Evolutionary conservation across 1,139 yeast genomes (phyloP), one percentile per base, ranked within the genome.

Genomic region (Debaryomyces singareniensis): DNA sequence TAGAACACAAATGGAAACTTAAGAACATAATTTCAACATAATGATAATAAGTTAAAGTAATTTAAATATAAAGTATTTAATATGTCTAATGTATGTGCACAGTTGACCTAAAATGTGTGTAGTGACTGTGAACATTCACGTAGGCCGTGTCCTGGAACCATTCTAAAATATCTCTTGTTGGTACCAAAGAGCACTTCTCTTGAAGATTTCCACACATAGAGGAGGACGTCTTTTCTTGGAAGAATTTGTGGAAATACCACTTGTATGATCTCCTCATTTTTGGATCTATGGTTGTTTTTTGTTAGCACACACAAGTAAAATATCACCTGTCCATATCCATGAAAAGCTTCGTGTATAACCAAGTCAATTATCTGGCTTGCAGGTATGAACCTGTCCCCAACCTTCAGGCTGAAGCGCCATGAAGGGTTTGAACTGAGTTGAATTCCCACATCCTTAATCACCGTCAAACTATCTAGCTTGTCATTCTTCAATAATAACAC

Each of bases 291-390:
- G 36, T 44, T 53, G 29, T 50, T 58, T 50, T 60, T 65, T n/a
- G 75, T 65, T 26, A 78, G 55, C 5, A 78, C 57, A 31, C 80
- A 71, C 49, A 80, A 52, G 44, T 78, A 78, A 44, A 67, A 77
- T 1, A 78, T 60, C 5, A 78, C 84, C 45, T 72, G 75, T 11
- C 71, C 72, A 39, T 75, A 69, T 5, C 77, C 75, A 37, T 63
- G 67, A 45, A 79, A 78, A 1, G 82, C 86, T 47, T 80, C 89
- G 43, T 78, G 79, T 20, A 80, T 73, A 1, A 78, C 74, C 16
- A 79, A 49, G 47, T 78, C 85, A 4, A 71, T 66, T 30, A 79
- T 65, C 27, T 58, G 58, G 27, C 65, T 71, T 24, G 66, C 53
- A 0, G 84, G 78, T 10, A 77, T 61, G 43, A 78, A 76, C 15